These are phyloP conservation scores for Glycine latifolia DNA, from an alignment of 306 rosid genomes.

Conservation along the genomic window DNA sequence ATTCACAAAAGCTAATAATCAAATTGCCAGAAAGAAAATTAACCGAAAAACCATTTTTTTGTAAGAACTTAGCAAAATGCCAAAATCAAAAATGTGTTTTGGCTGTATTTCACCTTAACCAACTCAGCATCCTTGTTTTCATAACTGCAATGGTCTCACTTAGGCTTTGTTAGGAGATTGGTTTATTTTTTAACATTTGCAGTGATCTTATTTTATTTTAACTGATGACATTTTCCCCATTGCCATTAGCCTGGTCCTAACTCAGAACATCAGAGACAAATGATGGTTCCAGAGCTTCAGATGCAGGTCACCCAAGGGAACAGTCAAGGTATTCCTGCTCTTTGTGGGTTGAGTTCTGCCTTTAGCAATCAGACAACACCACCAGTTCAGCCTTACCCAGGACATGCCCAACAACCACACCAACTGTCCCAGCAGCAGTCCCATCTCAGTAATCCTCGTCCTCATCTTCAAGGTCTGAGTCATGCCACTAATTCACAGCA, in stretches of 20 bases:
- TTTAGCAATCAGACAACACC: slow-evolving; percentile 74
- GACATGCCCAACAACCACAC: slow-evolving; percentile 74
- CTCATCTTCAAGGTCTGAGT: slow-evolving; percentile 75
- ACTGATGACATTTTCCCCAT: slow-evolving; percentile 11
- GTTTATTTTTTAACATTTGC: slow-evolving; percentile 24
- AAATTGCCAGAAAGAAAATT: not conserved
- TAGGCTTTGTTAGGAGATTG: slow-evolving; percentile 13
- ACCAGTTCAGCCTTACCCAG: slow-evolving; percentile 62
- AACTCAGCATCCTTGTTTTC: slow-evolving; percentile 1
- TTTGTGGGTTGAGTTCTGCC: slow-evolving; percentile 68
- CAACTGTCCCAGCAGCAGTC: slow-evolving; percentile 73
- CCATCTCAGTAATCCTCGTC: slow-evolving; percentile 66
- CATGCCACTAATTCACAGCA: slow-evolving; percentile 64
- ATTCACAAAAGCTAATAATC: not conserved
- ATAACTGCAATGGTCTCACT: not conserved
- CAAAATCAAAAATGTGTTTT: not conserved
- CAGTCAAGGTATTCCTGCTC: slow-evolving; percentile 62
- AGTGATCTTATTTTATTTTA: not conserved
- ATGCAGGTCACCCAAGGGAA: slow-evolving; percentile 72
- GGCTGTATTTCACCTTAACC: slow-evolving; percentile 1
- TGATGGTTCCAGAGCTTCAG: slow-evolving; percentile 78
- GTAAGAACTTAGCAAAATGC: not conserved
- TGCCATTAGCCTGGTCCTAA: slow-evolving; percentile 73
- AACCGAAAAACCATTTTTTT: not conserved
- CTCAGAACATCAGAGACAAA: slow-evolving; percentile 77